Evolutionary conservation across 495 filamentous ascomycete genomes (phyloP), one percentile per base, ranked within the genome.

Genomic region (Talaromyces liani): DNA sequence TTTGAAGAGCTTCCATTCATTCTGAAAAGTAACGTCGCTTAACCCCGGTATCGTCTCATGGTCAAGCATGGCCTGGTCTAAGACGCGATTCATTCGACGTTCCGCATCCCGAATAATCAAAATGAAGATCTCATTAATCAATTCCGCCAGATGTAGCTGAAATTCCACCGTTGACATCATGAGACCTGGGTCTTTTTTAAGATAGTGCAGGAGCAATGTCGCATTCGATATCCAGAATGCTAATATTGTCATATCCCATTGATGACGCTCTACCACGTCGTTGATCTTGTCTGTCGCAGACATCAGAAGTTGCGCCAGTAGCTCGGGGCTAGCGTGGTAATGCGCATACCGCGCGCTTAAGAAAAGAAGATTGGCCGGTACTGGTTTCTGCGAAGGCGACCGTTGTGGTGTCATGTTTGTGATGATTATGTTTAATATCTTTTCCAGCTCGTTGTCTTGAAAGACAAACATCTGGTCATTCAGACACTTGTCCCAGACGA

Each of bases 401-500:
- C 94, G 82, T 73, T 97, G 93, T 0, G 94, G 94, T 0, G 91
- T 93, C 94, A 99, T 99, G 73, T 95, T 92, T 63, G 94, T 98
- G 69, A 99, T 96, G 69, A 97, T 87, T 54, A 99, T 92, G 68
- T 96, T 90, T 59, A 99, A 83, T 64, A 98, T 96, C 61, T 87
- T 85, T 59, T 90, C 87, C 55, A 99, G 77, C 64, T 98, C 95
- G 69, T 84, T 85, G 61, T 99, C 95, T 76, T 98, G 95, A 72
- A 99, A 98, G 25, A 99, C 94, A 69, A 99, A 99, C 94, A 99
- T 99, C 71, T 99, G 94, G 73, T 99, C 94, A 70, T 96, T 92
- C 53, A 96, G 78, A 75, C 94, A 99, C 70, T 88, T 82, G 68
- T 91, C 89, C 94, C 94, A 99, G n/a, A 97, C 87, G 66, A 99